Evolutionary conservation across 2,329 filamentous ascomycete species (phyloP).

Genomic region (Domatiomyces globalis): DNA sequence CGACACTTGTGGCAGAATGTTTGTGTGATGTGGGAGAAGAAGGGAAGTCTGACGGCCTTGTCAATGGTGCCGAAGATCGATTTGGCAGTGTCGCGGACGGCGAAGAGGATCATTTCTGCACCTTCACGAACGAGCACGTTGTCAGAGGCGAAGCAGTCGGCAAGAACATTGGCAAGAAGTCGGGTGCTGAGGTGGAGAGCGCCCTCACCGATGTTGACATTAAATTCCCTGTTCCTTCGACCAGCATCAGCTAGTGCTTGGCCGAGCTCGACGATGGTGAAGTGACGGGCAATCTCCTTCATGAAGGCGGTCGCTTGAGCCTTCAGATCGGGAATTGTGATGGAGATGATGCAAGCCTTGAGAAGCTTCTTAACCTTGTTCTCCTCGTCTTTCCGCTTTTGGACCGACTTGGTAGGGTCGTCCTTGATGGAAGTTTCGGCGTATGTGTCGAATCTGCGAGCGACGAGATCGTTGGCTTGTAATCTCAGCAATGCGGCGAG

Average conservation of each 20-base stretch:
- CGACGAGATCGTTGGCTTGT: constrained; percentile 72
- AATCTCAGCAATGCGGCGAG: constrained; percentile 70
- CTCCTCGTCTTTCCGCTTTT: constrained; percentile 78
- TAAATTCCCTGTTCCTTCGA: constrained; percentile 62
- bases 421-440: constrained; percentile 55
- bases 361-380: constrained; percentile 68
- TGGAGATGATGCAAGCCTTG: constrained; percentile 75
- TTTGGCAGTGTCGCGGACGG: constrained; percentile 60
- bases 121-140: constrained; percentile 64
- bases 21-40: constrained; percentile 71
- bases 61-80: constrained; percentile 65
- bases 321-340: constrained; percentile 67
- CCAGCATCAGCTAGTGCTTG: constrained; percentile 69
- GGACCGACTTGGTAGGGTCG: constrained; percentile 66
- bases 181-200: constrained; percentile 75
- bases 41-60: constrained; percentile 59
- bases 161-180: constrained; percentile 74
- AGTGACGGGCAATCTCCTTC: constrained; percentile 71
- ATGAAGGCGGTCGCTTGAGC: constrained; percentile 62
- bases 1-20: constrained; percentile 91
- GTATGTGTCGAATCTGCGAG: constrained; percentile 55
- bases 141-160: constrained; percentile 81
- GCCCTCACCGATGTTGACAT: constrained; percentile 74
- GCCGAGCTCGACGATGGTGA: constrained; percentile 79
- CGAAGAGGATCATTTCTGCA: constrained; percentile 62